These are phyloP conservation scores for Kitagawia praeruptora DNA, from an alignment of 129 eudicot species.

Conservation along the genomic window DNA sequence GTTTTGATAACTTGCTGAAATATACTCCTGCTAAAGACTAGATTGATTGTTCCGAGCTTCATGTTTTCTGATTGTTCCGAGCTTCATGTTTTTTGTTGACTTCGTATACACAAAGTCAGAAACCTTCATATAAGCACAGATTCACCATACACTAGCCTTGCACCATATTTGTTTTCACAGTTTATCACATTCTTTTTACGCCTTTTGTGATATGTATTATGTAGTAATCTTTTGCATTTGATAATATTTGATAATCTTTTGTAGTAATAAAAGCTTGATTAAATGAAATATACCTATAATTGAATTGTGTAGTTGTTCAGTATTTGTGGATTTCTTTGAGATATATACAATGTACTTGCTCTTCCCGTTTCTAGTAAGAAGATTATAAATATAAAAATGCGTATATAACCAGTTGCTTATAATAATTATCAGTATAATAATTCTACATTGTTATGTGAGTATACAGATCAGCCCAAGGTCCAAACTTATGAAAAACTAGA, in stretches of 20 bases:
- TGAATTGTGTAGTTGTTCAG: background rate
- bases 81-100: no score
- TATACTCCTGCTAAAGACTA: no score
- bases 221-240: background rate
- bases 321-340: background rate
- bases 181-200: no score
- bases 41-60: no score
- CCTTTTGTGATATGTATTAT: background rate
- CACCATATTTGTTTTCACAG: no score
- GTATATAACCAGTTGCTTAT: background rate
- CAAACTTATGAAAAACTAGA: background rate
- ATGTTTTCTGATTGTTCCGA: no score
- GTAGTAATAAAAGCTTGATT: no score
- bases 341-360: background rate
- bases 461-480: background rate
- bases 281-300: background rate
- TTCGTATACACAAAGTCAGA: no score
- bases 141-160: no score
- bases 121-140: no score
- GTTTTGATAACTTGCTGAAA: no score
- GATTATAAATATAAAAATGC: background rate
- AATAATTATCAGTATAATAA: background rate
- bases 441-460: background rate
- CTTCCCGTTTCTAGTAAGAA: background rate
- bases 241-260: no score